These are phyloP conservation scores for Taiwanofungus camphoratus DNA, from an alignment of 1,284 basidiomycete species.

Conservation along the genomic window DNA sequence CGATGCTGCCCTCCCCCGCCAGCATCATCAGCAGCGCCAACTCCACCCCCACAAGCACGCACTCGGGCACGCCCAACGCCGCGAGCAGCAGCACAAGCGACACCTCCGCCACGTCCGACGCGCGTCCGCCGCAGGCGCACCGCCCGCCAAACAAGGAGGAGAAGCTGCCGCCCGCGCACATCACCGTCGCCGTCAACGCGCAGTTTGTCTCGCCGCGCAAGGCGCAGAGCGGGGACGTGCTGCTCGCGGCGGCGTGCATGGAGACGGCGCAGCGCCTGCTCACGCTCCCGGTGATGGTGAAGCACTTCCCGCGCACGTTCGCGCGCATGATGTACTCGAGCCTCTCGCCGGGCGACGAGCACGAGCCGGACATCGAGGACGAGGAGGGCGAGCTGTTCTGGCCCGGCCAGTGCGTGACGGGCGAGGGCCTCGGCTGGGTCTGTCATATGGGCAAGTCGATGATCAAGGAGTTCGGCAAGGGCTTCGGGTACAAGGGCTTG, in stretches of 20 bases:
- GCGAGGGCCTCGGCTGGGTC: constrained; percentile 74
- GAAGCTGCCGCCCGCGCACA: constrained; percentile 10
- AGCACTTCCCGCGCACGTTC: constrained; percentile 68
- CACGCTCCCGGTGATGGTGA: constrained; percentile 56
- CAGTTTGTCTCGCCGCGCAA: constrained; percentile 37
- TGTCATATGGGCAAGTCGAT: constrained; percentile 76
- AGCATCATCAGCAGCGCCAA: constrained; percentile 66
- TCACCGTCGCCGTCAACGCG: constrained; percentile 23
- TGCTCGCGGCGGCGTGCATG: constrained; percentile 41
- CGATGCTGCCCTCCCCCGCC: constrained; percentile 72
- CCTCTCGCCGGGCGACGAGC: constrained; percentile 57
- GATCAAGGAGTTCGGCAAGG: constrained; percentile 71
- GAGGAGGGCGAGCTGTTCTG: constrained; percentile 76
- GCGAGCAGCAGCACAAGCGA: neutral
- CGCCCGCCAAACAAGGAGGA: constrained; percentile 2
- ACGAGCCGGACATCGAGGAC: constrained; percentile 74
- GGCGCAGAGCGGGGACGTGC: constrained; percentile 41
- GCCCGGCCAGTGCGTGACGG: constrained; percentile 63
- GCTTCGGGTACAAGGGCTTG: constrained; percentile 63
- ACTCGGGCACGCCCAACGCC: constrained; percentile 17
- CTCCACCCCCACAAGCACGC: constrained; percentile 56
- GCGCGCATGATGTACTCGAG: constrained; percentile 61
- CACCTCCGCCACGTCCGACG: neutral
- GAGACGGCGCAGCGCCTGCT: constrained; percentile 46
- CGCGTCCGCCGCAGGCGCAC: constrained; percentile 6